Base-by-base conservation (phyloP, 345 rosid species). In the Triadica sebifera region DNA sequence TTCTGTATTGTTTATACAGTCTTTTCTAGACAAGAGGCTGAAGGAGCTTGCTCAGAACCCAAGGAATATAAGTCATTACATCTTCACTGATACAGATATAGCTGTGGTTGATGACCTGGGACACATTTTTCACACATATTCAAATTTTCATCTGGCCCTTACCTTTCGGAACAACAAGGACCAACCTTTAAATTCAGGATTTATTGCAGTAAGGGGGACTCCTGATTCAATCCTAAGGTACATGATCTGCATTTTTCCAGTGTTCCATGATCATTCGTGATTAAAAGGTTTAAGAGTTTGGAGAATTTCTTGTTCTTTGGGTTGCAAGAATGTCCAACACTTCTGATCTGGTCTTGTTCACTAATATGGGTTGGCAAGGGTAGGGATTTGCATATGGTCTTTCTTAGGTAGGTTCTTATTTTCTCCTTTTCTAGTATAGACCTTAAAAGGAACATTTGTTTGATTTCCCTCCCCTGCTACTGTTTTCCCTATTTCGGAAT, bases 111-210 rank as follows among this genome's bases (percentile, higher is more conserved):
- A 85, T 78, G 87, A 93, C 82, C 78, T 93, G 0, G 90, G 88
- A 63, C 81, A 76, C 76, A 81, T 89, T 76, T 95, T 95, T 75
- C 81, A 69, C 6, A 77, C 78, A 75, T 74, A 90, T 72, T 86
- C 87, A 68, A 72, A 83, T 75, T 95, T 95, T 77, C 91, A 90
- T 74, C 34, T 93, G 71, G 98, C 96, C 72, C 90, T 95, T 56
- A 95, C 97, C 58, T 95, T 93, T 87, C 86, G 97, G 51, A 95
- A 91, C 86, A 95, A 91, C 77, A 95, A 91, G 87, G 91, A 89
- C 24, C 97, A 95, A 63, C 99, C 99, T 55, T 82, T 95, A 75
- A 93, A 93, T 84, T 95, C 99, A 38, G 98, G 98, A 67, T 91
- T 90, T 80, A 88, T 95, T 73, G 97, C 99, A 11, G 94, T 91